Base-by-base conservation (phyloP, 2,329 filamentous ascomycete genomes). In the Fusarium nodosum region DNA sequence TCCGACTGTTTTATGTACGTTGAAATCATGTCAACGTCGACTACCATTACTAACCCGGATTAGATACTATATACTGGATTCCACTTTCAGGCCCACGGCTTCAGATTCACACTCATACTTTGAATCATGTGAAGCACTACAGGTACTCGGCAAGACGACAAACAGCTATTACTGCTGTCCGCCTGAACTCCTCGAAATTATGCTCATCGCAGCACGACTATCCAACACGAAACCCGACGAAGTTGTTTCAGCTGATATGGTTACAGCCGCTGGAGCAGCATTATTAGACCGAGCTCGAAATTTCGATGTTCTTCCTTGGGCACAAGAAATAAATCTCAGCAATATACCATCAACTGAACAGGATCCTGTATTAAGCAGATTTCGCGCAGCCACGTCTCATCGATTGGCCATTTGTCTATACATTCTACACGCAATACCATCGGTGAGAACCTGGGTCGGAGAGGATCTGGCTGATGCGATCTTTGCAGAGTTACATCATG, bases 161-260 rank as follows among this genome's bases (percentile, higher is more conserved):
- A 82, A 83, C 42, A 84, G 81, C 66, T 85, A 85, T 53, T 77
- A 85, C 31, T 84, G 83, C 67, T 83, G 80, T 24, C 82, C 82
- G 1, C 81, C 83, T 1, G 76, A 79, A 4, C 78, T 85, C 3
- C 75, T 85, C 26, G 77, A 81, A 44, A 81, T 84, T 3, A 76
- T 85, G 33, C 76, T 85, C 10, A 73, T 78, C 6, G 82, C 83
- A 6, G 80, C 82, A 4, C 78, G 78, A 42, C 70, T 86, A 2
- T 81, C 80, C 3, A 78, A 78, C 33, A 69, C 70, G 15, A 64
- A 68, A 8, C 65, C 66, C 7, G 72, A 72, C 9, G 66, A 77
- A n/a, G 66, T 74, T 22, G 69, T 74, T 7, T 77, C 74, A n/a
- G 56, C 59, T 10, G 72, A 76, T 13, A 75, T 79, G 45, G 68